phyloP scores from a whole-genome alignment of 176 grass and related monocot species.

The Rhynchospora pubera region DNA sequence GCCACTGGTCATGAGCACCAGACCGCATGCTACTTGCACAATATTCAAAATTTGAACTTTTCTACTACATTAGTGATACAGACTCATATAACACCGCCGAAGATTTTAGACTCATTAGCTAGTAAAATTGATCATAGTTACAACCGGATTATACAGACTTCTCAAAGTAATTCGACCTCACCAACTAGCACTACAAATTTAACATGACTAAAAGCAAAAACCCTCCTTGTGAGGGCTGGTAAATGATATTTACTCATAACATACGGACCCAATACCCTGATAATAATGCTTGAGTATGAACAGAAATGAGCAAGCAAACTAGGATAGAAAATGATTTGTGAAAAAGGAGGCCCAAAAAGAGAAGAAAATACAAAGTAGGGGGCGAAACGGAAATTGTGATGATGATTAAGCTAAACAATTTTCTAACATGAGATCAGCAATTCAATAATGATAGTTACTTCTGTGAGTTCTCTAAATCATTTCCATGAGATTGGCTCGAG shows the following conservation, averaged over 20 bases:
- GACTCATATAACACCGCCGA: neutral
- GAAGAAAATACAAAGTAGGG: neutral
- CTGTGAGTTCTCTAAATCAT: slow-evolving; percentile 15
- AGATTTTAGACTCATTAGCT: neutral
- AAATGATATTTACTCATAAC: slow-evolving; percentile 26
- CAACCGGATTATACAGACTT: slow-evolving; percentile 16
- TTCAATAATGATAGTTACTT: slow-evolving; percentile 18
- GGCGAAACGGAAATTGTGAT: neutral
- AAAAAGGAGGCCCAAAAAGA: neutral
- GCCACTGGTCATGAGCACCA: neutral
- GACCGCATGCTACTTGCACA: neutral
- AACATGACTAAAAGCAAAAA: slow-evolving; percentile 15
- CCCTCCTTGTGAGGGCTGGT: slow-evolving; percentile 16
- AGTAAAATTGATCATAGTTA: slow-evolving; percentile 15
- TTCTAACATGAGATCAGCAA: slow-evolving; percentile 9
- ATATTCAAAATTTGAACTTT: neutral
- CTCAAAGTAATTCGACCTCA: slow-evolving; percentile 1
- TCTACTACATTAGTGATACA: neutral
- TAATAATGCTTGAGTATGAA: neutral
- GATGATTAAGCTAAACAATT: neutral
- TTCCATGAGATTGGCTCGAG: slow-evolving; percentile 1
- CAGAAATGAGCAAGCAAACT: neutral
- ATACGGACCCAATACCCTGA: neutral
- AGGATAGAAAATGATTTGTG: slow-evolving; percentile 12
- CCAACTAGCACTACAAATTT: slow-evolving; percentile 12